Percentiles rank a stretch among this genome's conserved stretches.
These are phyloP conservation scores for Pleurotus ostreatus DNA, from an alignment of 768 basidiomycete genomes.

Conservation along the genomic window DNA sequence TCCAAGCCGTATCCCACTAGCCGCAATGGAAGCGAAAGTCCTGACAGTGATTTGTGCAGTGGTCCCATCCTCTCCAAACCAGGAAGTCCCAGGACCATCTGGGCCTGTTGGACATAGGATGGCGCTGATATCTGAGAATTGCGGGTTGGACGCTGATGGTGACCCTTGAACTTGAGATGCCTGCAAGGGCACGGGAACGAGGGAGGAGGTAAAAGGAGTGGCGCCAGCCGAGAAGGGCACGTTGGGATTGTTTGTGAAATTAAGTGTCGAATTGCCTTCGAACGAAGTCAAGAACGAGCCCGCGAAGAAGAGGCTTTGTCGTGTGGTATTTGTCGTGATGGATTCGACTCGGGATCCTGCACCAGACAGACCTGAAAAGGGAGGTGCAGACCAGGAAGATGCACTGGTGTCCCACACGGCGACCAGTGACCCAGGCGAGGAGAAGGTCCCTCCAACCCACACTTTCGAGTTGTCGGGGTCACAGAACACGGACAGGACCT, in stretches of 20 bases:
- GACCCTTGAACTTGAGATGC: slow-evolving; percentile 53
- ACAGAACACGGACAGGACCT: slow-evolving; percentile 73
- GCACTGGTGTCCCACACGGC: slow-evolving; percentile 67
- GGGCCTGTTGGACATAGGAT: slow-evolving; percentile 85
- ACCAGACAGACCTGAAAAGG: slow-evolving; percentile 80
- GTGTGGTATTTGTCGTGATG: slow-evolving; percentile 71
- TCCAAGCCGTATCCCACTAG: slow-evolving; percentile 81
- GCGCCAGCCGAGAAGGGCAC: slow-evolving; percentile 80
- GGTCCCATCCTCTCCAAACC: slow-evolving; percentile 76
- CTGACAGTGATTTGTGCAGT: slow-evolving; percentile 73
- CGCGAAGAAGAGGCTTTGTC: slow-evolving; percentile 76
- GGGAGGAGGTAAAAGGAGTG: slow-evolving; percentile 83
- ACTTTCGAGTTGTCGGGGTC: slow-evolving; percentile 60
- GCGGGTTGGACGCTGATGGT: slow-evolving; percentile 56
- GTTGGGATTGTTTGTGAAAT: slow-evolving; percentile 78
- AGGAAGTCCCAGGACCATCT: slow-evolving; percentile 77
- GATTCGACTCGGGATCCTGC: slow-evolving; percentile 64
- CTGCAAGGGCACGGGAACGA: slow-evolving; percentile 74
- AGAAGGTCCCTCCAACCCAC: slow-evolving; percentile 79
- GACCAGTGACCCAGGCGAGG: slow-evolving; percentile 61
- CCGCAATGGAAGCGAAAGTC: slow-evolving; percentile 69
- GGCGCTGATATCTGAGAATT: slow-evolving; percentile 60
- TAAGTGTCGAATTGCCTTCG: slow-evolving; percentile 44
- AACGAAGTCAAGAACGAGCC: slow-evolving; percentile 85
- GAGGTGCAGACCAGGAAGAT: slow-evolving; percentile 69